phyloP scores from a whole-genome alignment of 345 rosid genomes.

The Citrus sp. region DNA sequence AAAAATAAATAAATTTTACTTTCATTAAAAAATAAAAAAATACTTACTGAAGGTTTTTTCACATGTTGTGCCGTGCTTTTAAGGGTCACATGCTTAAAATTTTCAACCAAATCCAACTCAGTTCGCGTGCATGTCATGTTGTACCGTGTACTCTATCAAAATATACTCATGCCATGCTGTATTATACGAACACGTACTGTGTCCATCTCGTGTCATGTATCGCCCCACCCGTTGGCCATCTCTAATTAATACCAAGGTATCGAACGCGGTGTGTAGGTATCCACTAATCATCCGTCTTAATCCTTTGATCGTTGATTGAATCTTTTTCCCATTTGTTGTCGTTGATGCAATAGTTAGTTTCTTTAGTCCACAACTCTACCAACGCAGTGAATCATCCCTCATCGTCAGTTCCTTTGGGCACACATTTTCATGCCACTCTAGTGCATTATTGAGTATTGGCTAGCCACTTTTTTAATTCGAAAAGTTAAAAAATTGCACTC shows the following conservation, averaged over 20 bases:
- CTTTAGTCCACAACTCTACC: too few relatives aligned
- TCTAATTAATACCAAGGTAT: too few relatives aligned
- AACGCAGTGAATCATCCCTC: neutral
- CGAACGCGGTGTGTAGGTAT: neutral
- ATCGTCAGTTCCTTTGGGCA: neutral
- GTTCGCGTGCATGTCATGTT: rapidly evolving
- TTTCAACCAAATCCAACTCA: rapidly evolving
- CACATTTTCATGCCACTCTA: neutral
- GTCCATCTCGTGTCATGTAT: rapidly evolving
- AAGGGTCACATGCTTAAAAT: rapidly evolving
- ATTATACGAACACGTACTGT: rapidly evolving
- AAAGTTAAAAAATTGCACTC: too few relatives aligned
- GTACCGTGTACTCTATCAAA: rapidly evolving
- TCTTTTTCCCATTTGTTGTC: too few relatives aligned
- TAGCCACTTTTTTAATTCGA: neutral
- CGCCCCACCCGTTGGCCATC: rapidly evolving
- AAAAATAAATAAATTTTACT: too few relatives aligned
- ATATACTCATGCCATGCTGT: rapidly evolving
- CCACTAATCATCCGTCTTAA: neutral
- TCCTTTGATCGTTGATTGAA: neutral
- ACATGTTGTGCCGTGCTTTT: rapidly evolving
- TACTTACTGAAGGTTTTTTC: rapidly evolving
- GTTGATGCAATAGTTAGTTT: neutral
- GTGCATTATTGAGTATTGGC: neutral
- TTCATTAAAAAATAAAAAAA: too few relatives aligned